Percentiles rank a stretch among this genome's conserved stretches.
Evolutionary conservation across 2,329 filamentous ascomycete species (phyloP).

Genomic region (Rutstroemia sp.): DNA sequence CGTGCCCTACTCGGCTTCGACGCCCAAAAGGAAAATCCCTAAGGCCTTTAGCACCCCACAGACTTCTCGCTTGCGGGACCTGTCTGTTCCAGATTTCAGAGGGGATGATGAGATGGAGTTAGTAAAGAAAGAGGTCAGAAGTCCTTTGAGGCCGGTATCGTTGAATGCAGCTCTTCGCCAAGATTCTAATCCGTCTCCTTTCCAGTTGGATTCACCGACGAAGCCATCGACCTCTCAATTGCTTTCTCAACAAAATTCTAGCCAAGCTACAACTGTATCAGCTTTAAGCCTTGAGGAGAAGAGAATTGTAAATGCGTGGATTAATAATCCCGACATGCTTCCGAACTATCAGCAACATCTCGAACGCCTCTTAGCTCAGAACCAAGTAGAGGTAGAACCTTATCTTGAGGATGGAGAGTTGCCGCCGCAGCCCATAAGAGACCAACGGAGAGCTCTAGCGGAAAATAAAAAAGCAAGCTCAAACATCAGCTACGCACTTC

Average conservation of each 20-base stretch:
- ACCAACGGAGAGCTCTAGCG: constrained; percentile 20
- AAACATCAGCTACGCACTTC: constrained; percentile 6
- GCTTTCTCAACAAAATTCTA: constrained; percentile 12
- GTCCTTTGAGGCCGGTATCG: constrained; percentile 24
- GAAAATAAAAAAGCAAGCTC: constrained; percentile 19
- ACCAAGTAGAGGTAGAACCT: constrained; percentile 14
- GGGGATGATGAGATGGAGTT: constrained; percentile 6
- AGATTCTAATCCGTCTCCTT: constrained; percentile 21
- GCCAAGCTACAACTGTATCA: constrained; percentile 17
- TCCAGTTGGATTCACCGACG: constrained; percentile 15
- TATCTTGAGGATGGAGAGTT: constrained; percentile 19
- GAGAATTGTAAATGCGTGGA: constrained; percentile 18
- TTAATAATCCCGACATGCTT: constrained; percentile 19
- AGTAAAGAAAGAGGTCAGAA: constrained; percentile 16
- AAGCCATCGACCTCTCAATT: background rate
- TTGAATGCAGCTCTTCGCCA: constrained; percentile 17
- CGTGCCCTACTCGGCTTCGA: constrained; percentile 13
- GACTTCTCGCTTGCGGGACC: background rate
- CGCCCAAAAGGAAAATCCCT: constrained; percentile 15
- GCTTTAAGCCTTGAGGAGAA: constrained; percentile 22
- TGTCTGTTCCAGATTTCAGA: background rate
- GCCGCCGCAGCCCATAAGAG: constrained; percentile 19
- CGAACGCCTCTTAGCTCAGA: constrained; percentile 16
- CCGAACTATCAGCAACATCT: constrained; percentile 17
- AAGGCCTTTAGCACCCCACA: background rate